These are phyloP conservation scores for Globisporangium splendens DNA, from an alignment of 352 stramenopile genomes.

Conservation along the genomic window DNA sequence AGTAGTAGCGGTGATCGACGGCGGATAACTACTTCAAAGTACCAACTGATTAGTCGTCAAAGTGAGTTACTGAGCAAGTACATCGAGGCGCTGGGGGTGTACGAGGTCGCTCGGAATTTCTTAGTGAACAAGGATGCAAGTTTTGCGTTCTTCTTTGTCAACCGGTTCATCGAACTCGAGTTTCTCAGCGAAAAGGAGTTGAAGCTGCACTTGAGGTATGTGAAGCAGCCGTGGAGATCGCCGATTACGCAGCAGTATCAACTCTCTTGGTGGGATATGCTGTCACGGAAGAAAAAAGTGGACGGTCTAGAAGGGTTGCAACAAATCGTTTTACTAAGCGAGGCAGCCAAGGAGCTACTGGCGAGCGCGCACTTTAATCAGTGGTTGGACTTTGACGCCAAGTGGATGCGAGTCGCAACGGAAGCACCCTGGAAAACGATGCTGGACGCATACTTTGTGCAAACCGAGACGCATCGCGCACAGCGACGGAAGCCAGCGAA, in stretches of 20 bases:
- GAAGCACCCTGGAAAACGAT: slow-evolving; percentile 6
- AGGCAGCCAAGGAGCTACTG: not conserved
- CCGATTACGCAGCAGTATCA: not conserved
- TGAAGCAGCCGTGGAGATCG: slow-evolving; percentile 6
- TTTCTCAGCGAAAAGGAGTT: not conserved
- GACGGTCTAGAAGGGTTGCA: not conserved
- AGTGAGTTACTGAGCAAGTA: slow-evolving; percentile 3
- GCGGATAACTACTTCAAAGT: not conserved
- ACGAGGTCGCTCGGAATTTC: not conserved
- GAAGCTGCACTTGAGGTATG: slow-evolving; percentile 3
- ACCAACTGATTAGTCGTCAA: not conserved
- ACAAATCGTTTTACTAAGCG: not conserved
- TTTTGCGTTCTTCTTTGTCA: slow-evolving; percentile 8
- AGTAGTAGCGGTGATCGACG: not conserved
- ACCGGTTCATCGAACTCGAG: slow-evolving; percentile 4
- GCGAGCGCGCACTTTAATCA: slow-evolving; percentile 1
- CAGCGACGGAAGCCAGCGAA: not conserved
- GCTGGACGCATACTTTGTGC: slow-evolving; percentile 1
- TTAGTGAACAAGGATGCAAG: not conserved
- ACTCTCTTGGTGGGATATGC: slow-evolving; percentile 5
- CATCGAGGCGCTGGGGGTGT: slow-evolving; percentile 7
- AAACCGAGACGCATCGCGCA: not conserved
- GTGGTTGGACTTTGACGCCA: not conserved
- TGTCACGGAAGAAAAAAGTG: not conserved
- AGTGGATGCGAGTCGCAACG: slow-evolving; percentile 2